Evolutionary conservation across 23 red algal species (phyloP).

Genomic region (Pyropia yezoensis): DNA sequence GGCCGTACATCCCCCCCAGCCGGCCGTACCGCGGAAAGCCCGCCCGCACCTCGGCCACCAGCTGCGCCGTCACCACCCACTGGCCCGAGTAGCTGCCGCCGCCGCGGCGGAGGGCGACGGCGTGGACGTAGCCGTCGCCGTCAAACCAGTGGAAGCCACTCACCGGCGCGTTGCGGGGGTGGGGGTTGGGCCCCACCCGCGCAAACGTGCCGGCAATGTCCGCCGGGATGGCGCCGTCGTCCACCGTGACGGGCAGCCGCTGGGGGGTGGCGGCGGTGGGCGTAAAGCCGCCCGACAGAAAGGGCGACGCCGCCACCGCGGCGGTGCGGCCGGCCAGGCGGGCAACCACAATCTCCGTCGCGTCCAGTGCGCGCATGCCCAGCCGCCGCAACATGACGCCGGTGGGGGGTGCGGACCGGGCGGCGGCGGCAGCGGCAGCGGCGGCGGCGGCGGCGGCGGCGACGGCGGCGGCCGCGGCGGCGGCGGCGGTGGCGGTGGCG

Average conservation of each 20-base stretch:
- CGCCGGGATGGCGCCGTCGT: background rate
- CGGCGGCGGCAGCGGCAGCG: background rate
- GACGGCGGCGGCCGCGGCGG: background rate
- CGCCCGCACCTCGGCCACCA: background rate
- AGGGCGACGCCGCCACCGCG: background rate
- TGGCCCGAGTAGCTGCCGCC: background rate
- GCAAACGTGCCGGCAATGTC: background rate
- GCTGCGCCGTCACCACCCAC: background rate
- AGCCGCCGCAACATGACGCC: background rate
- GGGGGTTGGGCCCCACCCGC: background rate
- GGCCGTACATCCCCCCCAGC: background rate
- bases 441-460: background rate
- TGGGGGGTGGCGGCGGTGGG: background rate
- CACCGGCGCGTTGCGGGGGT: background rate
- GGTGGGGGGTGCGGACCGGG: no score
- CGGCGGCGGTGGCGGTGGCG: no score
- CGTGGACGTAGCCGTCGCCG: constrained; percentile 1
- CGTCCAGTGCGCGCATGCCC: background rate
- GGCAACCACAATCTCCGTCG: background rate
- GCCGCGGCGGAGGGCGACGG: background rate
- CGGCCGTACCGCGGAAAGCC: background rate
- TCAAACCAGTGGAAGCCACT: constrained; percentile 5
- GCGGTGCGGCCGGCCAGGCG: background rate
- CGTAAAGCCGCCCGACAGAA: background rate
- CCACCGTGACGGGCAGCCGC: background rate